A percentile compares a stretch with the other conserved stretches of the same genome.
Evolutionary conservation across 2,329 filamentous ascomycete genomes (phyloP).

Genomic region (Emmonsiellopsis sp.): DNA sequence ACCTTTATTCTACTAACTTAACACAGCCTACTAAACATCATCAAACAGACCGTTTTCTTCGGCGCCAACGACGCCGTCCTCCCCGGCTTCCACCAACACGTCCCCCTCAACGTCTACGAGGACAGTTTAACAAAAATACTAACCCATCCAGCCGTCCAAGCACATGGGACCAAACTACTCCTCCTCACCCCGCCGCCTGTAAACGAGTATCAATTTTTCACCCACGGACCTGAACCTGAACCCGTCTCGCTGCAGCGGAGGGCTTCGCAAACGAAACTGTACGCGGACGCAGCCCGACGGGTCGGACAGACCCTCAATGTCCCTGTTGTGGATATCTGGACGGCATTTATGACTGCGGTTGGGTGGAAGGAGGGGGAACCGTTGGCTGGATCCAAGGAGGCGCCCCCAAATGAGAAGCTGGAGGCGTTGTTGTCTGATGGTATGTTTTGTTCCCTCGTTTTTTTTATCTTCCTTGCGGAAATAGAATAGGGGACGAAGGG

Average conservation of each 20-base stretch:
- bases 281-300: conserved; percentile 55
- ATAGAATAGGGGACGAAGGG: too few relatives aligned
- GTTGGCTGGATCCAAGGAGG: conserved; percentile 48
- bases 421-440: conserved; percentile 48
- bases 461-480: not conserved
- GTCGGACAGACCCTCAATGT: conserved; percentile 49
- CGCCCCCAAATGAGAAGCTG: conserved; percentile 49
- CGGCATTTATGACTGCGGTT: conserved; percentile 60
- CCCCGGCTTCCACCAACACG: conserved; percentile 60
- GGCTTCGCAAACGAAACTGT: conserved; percentile 54
- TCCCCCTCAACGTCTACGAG: conserved; percentile 67
- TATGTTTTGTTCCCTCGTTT: conserved; percentile 23
- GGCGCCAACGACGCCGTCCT: conserved; percentile 85
- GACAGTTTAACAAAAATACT: conserved; percentile 64
- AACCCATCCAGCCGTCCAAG: conserved; percentile 58
- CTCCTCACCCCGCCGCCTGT: conserved; percentile 71
- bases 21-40: not conserved
- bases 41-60: conserved; percentile 60
- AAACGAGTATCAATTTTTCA: conserved; percentile 60
- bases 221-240: conserved; percentile 38
- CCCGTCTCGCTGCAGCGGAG: conserved; percentile 40
- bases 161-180: conserved; percentile 64
- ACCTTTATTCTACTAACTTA: not conserved
- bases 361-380: conserved; percentile 44
- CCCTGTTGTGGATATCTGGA: conserved; percentile 70